Evolutionary conservation across 164 flowering plant species (phyloP).

Genomic region (Euptelea pleiosperma): DNA sequence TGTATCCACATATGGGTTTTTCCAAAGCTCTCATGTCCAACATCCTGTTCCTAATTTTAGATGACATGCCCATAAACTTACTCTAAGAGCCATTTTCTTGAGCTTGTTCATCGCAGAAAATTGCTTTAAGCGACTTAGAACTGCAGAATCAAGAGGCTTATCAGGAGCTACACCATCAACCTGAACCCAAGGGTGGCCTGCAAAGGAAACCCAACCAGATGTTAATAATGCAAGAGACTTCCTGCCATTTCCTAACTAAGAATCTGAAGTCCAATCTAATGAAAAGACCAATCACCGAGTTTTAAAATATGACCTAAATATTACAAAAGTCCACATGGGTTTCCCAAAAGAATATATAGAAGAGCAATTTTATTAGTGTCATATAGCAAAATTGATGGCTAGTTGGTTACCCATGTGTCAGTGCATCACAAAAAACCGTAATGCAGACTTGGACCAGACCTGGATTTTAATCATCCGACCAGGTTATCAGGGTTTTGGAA

Average conservation of each 20-base stretch:
- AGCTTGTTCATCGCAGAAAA: constrained; percentile 85
- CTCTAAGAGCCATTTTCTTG: constrained; percentile 88
- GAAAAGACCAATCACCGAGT: neutral
- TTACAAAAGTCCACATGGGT: no score
- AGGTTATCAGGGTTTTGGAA: neutral
- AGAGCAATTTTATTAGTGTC: no score
- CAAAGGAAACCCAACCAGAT: constrained; percentile 15
- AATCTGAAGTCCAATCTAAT: neutral
- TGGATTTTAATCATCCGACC: neutral
- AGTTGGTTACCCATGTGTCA: no score
- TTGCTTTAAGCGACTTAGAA: constrained; percentile 69
- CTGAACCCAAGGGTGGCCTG: constrained; percentile 88
- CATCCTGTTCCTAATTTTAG: neutral
- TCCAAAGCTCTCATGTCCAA: neutral
- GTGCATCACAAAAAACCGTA: no score
- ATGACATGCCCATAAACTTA: constrained; percentile 24
- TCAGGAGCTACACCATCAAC: constrained; percentile 77
- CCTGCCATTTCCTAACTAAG: neutral
- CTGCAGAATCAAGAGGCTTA: constrained; percentile 81
- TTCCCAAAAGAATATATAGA: no score
- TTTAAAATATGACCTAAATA: no score
- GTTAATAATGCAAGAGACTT: neutral
- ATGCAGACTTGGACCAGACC: no score
- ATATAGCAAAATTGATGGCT: no score
- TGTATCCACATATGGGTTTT: neutral